Evolutionary conservation across 2,329 filamentous ascomycete species (phyloP), one percentile per base, ranked within the genome.

Genomic region (Pseudogymnoascus sp.): DNA sequence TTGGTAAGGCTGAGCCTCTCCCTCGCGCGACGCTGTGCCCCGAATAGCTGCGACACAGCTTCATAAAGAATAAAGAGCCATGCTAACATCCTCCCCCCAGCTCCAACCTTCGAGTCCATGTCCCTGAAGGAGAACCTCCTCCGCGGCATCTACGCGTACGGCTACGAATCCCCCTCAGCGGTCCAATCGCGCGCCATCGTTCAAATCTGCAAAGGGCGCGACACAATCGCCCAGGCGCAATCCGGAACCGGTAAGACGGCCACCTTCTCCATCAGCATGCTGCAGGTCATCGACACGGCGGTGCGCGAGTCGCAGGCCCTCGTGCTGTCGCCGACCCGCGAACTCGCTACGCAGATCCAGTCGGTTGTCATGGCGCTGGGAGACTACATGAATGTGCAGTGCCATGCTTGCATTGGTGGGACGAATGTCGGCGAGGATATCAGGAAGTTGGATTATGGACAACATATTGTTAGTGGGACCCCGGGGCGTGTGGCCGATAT

Each of bases 331-430:
- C 94, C 94, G 2, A 97, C 93, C 18, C 91, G 94, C 73, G 94
- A 99, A 82, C 81, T 99, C 66, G 94, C 94, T 50, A 97, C 93
- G 28, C 94, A 99, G 77, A 99, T 99, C 66, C 94, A 99, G 77
- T 96, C 91, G 35, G 94, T 99, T 63, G 89, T 99, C 68, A 96
- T 97, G 86, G 94, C 94, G n/a, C 84, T 99, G n/a, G 94, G 94
- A 67, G 94, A 99, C 76, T 99, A 97, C 81, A 97, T 99, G 94
- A 97, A 97, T 73, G 91, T 99, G 3, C 92, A 99, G 77, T 99
- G 94, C 78, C 94, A 99, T 71, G 93, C 94, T 63, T 99, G 94
- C 76, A 97, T 99, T 70, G 94, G 94, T 67, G 94, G 94, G 63
- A 99, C 94, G 67, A 97, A 96, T 72, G 92, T 99, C 37, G 91